These are phyloP conservation scores for Zelopaecilomyces penicillatus DNA, from an alignment of 2,329 filamentous ascomycete genomes.

Conservation along the genomic window DNA sequence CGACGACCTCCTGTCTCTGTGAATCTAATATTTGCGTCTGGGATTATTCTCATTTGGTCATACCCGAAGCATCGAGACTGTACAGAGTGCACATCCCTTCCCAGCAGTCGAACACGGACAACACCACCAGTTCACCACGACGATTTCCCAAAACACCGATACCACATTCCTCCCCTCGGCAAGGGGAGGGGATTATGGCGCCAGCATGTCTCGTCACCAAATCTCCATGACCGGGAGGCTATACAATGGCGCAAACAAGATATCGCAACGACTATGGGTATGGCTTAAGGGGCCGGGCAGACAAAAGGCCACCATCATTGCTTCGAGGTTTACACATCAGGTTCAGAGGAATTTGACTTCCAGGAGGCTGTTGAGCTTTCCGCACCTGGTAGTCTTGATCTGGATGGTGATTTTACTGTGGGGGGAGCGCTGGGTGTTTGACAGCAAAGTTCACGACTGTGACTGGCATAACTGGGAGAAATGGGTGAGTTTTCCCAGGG, in stretches of 20 bases:
- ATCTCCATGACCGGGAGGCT: slow-evolving; percentile 17
- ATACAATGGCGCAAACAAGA: slow-evolving; percentile 13
- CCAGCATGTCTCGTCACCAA: slow-evolving; percentile 19
- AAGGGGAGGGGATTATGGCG: slow-evolving; percentile 19
- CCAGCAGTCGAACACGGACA: no score
- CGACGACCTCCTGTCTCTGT: no score
- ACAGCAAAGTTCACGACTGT: slow-evolving; percentile 61
- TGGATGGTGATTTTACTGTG: slow-evolving; percentile 76
- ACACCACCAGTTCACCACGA: no score
- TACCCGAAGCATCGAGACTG: no score
- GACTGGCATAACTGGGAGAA: slow-evolving; percentile 83
- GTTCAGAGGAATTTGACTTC: slow-evolving; percentile 37
- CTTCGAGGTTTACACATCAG: slow-evolving; percentile 19
- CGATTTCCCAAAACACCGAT: no score
- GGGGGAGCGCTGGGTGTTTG: slow-evolving; percentile 76
- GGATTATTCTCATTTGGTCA: no score
- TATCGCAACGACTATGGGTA: slow-evolving; percentile 25
- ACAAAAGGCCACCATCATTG: slow-evolving; percentile 23
- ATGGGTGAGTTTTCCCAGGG: slow-evolving; percentile 58
- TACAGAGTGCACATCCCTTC: no score
- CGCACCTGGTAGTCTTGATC: slow-evolving; percentile 57
- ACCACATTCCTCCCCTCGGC: neutral
- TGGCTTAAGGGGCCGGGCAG: slow-evolving; percentile 36
- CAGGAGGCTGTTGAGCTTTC: slow-evolving; percentile 50
- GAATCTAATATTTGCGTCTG: no score